phyloP scores from a whole-genome alignment of 2,329 filamentous ascomycete species.

The Colletotrichum aenigma region DNA sequence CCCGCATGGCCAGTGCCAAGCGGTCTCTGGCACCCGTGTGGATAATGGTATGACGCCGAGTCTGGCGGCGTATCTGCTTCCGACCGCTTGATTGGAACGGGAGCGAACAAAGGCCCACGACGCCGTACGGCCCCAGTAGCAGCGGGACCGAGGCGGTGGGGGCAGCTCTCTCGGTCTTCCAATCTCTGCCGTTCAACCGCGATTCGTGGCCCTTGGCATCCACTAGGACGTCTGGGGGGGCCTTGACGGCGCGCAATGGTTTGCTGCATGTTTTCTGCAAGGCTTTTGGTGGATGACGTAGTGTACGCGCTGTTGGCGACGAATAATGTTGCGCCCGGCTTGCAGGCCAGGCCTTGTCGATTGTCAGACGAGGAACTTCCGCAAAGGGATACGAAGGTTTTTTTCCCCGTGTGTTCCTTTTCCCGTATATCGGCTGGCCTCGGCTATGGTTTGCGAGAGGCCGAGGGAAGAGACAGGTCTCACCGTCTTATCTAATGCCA shows the following conservation, averaged over 20 bases:
- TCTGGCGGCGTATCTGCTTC: background rate
- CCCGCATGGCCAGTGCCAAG: background rate
- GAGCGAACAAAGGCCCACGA: background rate
- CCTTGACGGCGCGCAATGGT: background rate
- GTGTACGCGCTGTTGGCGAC: background rate
- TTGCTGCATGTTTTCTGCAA: background rate
- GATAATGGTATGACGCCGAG: conserved; percentile 3
- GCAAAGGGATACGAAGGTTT: background rate
- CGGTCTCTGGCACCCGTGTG: background rate
- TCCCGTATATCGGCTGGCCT: background rate
- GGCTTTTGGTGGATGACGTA: background rate
- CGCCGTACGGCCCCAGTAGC: background rate
- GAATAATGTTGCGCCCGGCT: background rate
- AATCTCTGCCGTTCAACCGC: background rate
- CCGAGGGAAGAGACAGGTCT: background rate
- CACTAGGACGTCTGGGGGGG: background rate
- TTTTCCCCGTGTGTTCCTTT: background rate
- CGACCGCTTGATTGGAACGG: conserved; percentile 2
- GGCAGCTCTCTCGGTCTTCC: background rate
- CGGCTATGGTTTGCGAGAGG: background rate
- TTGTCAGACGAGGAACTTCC: background rate
- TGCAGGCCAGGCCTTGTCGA: background rate
- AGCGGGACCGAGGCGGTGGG: background rate
- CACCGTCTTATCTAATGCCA: background rate
- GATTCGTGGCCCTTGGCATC: background rate